Evolutionary conservation across 2,329 filamentous ascomycete species (phyloP).

Genomic region (Aspergillus eucalypticola): DNA sequence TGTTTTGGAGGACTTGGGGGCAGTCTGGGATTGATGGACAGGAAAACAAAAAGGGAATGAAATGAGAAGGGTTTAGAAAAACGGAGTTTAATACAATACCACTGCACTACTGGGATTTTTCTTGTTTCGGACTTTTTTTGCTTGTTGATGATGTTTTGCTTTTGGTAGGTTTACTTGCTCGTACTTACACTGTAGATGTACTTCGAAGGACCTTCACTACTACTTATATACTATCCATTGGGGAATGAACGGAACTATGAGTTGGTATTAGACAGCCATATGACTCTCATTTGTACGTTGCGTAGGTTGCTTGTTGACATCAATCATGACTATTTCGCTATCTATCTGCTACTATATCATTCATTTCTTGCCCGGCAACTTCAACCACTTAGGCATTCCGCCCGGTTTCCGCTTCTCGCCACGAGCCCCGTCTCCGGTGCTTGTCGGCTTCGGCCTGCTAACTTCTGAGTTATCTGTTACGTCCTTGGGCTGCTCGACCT

Average conservation of each 20-base stretch:
- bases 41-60: background rate
- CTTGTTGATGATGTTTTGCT: background rate
- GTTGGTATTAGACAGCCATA: too few relatives aligned
- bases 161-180: background rate
- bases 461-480: slow-evolving; percentile 57
- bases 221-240: too few relatives aligned
- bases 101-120: slow-evolving; percentile 13
- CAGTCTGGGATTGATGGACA: background rate
- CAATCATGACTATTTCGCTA: background rate
- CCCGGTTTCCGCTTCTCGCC: slow-evolving; percentile 40
- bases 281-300: too few relatives aligned
- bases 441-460: slow-evolving; percentile 42
- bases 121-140: background rate
- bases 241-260: too few relatives aligned
- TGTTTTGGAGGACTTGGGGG: too few relatives aligned
- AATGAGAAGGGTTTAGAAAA: slow-evolving; percentile 9
- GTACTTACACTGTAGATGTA: too few relatives aligned
- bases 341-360: background rate
- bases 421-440: slow-evolving; percentile 15
- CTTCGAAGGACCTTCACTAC: too few relatives aligned
- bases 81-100: slow-evolving; percentile 20
- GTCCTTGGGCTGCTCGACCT: slow-evolving; percentile 41
- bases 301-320: background rate
- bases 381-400: slow-evolving; percentile 69
- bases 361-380: slow-evolving; percentile 70